Evolutionary conservation across 192 early-diverging fungal species (phyloP).

Genomic region (Radiomyces spectabilis): DNA sequence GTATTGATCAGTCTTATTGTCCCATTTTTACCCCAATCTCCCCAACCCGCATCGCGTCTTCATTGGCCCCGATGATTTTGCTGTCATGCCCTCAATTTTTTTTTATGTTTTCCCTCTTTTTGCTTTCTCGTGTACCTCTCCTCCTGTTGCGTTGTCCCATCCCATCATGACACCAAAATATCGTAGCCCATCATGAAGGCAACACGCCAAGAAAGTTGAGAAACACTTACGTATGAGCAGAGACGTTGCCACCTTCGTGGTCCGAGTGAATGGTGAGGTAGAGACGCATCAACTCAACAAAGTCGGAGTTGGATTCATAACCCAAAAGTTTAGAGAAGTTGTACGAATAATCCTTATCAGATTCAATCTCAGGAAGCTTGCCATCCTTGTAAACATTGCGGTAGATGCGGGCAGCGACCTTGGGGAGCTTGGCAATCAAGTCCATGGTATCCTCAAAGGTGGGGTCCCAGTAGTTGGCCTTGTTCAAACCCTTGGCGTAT

Average conservation of each 20-base stretch:
- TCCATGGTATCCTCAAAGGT: conserved; percentile 97
- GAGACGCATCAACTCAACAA: conserved; percentile 96
- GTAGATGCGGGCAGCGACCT: conserved; percentile 97
- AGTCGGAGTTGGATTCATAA: conserved; percentile 79
- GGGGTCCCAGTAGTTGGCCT: conserved; percentile 95
- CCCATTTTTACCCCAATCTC: no score
- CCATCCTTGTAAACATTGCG: conserved; percentile 98
- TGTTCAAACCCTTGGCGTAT: conserved; percentile 87
- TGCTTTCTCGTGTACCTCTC: no score
- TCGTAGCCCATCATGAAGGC: neutral
- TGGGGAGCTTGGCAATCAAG: conserved; percentile 96
- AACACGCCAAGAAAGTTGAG: neutral
- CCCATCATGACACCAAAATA: no score
- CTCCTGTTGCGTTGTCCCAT: no score
- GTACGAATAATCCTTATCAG: conserved; percentile 87
- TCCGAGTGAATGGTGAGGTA: conserved; percentile 99
- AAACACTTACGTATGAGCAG: conserved; percentile 85
- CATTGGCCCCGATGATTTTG: no score
- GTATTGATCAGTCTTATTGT: conserved; percentile 14
- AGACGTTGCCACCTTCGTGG: conserved; percentile 99
- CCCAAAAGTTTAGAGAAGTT: conserved; percentile 94
- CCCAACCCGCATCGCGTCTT: no score
- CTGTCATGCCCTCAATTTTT: no score
- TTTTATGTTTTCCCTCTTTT: no score
- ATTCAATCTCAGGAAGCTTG: conserved; percentile 81